phyloP scores from a whole-genome alignment of 305 asterid genomes.

The Ilex paraguariensis region DNA sequence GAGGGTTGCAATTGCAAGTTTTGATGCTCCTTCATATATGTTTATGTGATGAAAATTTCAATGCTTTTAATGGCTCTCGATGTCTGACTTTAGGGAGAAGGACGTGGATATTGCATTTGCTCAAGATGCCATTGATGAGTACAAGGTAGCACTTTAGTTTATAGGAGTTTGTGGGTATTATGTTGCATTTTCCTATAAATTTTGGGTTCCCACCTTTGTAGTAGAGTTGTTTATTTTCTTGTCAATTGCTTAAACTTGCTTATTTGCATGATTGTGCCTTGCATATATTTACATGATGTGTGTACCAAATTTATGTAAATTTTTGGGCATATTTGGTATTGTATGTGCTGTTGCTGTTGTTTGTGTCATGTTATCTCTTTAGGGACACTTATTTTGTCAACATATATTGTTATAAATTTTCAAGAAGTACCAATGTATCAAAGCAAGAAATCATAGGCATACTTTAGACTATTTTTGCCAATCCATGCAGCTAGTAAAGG shows the following conservation, averaged over 20 bases:
- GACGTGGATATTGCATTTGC: slow-evolving; percentile 85
- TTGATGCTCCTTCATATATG: slow-evolving; percentile 14
- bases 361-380: too few species aligned
- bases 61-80: slow-evolving; percentile 15
- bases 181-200: slow-evolving; percentile 14
- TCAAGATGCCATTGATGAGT: slow-evolving; percentile 97
- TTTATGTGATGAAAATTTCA: slow-evolving; percentile 6
- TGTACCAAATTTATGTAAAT: too few species aligned
- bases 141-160: slow-evolving; percentile 56
- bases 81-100: slow-evolving; percentile 73
- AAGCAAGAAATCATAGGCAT: too few species aligned
- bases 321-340: too few species aligned
- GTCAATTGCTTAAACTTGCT: neutral
- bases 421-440: too few species aligned
- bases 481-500: too few species aligned
- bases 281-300: too few species aligned
- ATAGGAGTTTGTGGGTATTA: slow-evolving; percentile 13
- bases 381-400: too few species aligned
- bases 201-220: slow-evolving; percentile 8
- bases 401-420: too few species aligned
- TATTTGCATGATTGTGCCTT: neutral
- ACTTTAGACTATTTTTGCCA: too few species aligned
- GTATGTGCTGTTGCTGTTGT: too few species aligned
- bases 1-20: neutral
- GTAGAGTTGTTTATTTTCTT: slow-evolving; percentile 7